A percentile compares a stretch with the other conserved stretches of the same genome.
Conservation (phyloP, 108 stramenopile genomes). For the Bacterosira constricta region DNA sequence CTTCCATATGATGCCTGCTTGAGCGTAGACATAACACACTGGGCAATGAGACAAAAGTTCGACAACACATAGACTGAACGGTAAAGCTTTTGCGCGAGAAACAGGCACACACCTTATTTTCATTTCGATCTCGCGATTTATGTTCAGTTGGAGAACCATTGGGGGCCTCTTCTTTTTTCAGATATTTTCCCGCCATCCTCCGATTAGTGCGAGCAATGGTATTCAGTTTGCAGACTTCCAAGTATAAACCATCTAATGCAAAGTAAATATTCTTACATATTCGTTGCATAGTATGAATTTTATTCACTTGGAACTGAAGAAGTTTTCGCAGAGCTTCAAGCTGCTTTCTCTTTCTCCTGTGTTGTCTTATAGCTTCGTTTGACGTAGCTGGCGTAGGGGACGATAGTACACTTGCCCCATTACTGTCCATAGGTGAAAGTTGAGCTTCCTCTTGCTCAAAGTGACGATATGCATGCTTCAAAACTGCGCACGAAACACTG, state of each 20-base stretch:
- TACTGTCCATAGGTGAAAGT: neutral
- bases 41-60: neutral
- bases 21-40: neutral
- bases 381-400: neutral
- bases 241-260: conserved; percentile 10
- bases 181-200: neutral
- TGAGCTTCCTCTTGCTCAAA: conserved; percentile 13
- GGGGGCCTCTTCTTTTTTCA: neutral
- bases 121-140: neutral
- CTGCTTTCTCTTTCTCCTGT: conserved; percentile 26
- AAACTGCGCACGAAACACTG: conserved; percentile 29
- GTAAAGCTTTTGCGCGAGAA: neutral
- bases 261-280: conserved; percentile 20
- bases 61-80: too few species aligned
- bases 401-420: neutral
- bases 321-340: conserved; percentile 30
- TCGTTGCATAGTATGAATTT: conserved; percentile 34
- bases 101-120: neutral
- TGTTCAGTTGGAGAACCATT: neutral
- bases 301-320: conserved; percentile 39
- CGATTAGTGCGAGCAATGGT: neutral
- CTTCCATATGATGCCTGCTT: neutral
- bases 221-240: conserved; percentile 15
- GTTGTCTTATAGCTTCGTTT: neutral
- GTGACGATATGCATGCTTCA: conserved; percentile 48